phyloP scores from a whole-genome alignment of 177 flowering plant species.

The Telopea speciosissima region DNA sequence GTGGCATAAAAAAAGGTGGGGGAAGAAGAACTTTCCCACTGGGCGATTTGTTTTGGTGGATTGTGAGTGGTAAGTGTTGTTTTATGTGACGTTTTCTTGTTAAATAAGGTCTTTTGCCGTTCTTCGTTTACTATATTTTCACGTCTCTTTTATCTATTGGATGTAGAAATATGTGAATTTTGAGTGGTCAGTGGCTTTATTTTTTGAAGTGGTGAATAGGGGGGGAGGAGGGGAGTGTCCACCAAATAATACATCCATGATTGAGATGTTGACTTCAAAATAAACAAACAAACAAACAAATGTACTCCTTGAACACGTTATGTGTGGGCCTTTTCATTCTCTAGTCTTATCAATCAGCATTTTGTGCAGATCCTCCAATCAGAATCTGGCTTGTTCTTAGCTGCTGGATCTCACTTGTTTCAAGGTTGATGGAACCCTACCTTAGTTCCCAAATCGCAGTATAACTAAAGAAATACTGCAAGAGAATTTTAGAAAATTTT shows the following conservation, averaged over 20 bases:
- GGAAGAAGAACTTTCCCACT: too few relatives aligned
- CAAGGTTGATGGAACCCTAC: background rate
- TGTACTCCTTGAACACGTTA: slow-evolving; percentile 8
- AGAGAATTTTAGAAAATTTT: too few relatives aligned
- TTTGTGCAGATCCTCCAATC: background rate
- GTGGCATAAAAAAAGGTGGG: too few relatives aligned
- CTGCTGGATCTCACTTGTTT: background rate
- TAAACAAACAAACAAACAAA: slow-evolving; percentile 6
- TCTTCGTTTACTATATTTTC: background rate
- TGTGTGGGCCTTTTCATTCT: background rate
- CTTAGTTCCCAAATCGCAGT: background rate
- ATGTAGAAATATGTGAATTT: background rate
- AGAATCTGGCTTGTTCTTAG: background rate
- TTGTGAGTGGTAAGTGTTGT: background rate
- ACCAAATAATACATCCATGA: slow-evolving; percentile 58
- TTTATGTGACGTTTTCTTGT: background rate
- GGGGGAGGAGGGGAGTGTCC: slow-evolving; percentile 18
- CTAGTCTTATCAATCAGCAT: background rate
- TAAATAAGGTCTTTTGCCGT: background rate
- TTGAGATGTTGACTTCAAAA: slow-evolving; percentile 54
- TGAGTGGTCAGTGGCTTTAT: background rate
- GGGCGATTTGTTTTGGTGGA: too few relatives aligned
- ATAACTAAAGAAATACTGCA: too few relatives aligned
- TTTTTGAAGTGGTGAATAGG: background rate
- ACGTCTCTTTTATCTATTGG: background rate